A percentile compares a stretch with the other conserved stretches of the same genome.
These are phyloP conservation scores for Urochloa ruziziensis DNA, from an alignment of 176 grass and related monocot genomes.

Conservation along the genomic window DNA sequence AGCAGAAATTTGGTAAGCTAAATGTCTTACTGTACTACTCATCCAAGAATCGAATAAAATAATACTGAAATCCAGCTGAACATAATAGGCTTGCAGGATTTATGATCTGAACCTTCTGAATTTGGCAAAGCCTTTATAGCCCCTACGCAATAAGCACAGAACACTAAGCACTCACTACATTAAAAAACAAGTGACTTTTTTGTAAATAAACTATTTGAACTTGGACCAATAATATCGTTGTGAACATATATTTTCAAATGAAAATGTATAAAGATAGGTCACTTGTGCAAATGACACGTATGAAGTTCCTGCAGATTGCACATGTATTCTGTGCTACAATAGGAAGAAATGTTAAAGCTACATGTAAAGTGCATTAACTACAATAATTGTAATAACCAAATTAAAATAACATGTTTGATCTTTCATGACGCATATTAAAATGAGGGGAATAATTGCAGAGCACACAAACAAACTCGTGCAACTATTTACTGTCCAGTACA, in stretches of 20 bases:
- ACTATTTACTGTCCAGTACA: neutral
- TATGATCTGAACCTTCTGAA: neutral
- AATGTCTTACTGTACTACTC: neutral
- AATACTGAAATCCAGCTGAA: constrained; percentile 16
- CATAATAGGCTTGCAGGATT: neutral
- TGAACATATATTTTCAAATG: neutral
- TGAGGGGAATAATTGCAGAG: neutral
- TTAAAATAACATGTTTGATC: neutral
- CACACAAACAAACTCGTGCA: neutral
- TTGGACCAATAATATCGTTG: neutral
- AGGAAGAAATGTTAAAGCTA: neutral
- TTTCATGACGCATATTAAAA: neutral
- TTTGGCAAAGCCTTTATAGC: neutral
- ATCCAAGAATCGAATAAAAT: neutral
- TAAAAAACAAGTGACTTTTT: neutral
- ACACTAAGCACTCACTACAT: neutral
- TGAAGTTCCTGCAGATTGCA: neutral
- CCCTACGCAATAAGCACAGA: neutral
- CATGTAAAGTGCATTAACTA: neutral
- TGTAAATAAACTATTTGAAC: neutral
- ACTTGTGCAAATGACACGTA: neutral
- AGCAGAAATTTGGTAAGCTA: neutral
- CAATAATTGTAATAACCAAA: neutral
- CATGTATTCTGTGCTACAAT: neutral
- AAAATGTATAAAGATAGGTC: neutral